Conservation (phyloP, 192 early-diverging fungal genomes). For the Linnemannia exigua region DNA sequence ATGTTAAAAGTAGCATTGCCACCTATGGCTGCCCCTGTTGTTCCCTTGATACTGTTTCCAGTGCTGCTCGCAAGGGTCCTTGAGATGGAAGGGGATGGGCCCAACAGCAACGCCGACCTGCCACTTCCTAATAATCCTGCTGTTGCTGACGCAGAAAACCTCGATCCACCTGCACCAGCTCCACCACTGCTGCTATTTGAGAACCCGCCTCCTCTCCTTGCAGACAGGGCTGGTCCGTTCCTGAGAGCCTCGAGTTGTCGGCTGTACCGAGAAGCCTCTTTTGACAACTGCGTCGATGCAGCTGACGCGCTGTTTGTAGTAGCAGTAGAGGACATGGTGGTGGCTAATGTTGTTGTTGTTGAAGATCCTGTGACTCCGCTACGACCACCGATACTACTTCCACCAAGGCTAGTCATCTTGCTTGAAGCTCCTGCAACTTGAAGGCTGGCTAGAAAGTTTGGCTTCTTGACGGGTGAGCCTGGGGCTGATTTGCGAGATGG, state of each 20-base stretch:
- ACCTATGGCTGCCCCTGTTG: neutral
- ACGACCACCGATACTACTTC: neutral
- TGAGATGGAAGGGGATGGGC: neutral
- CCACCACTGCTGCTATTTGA: neutral
- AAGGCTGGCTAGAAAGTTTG: neutral
- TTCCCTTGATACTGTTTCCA: neutral
- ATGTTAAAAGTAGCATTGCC: neutral
- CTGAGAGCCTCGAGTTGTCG: slow-evolving; percentile 13
- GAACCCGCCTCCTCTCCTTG: neutral
- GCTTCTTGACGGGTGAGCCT: neutral
- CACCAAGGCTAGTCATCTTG: neutral
- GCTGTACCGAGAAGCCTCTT: slow-evolving; percentile 20
- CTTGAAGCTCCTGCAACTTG: slow-evolving; percentile 3
- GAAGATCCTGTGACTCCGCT: neutral
- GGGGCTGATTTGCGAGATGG: neutral
- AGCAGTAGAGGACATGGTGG: neutral
- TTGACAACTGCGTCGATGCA: slow-evolving; percentile 7
- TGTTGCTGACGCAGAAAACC: slow-evolving; percentile 32
- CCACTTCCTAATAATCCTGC: slow-evolving; percentile 6
- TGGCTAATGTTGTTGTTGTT: neutral
- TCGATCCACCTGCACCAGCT: neutral
- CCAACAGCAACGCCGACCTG: neutral
- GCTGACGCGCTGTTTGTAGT: neutral
- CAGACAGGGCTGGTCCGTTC: neutral
- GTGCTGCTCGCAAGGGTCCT: neutral